Percentiles rank a stretch among this genome's conserved stretches.
Evolutionary conservation across 23 red algal species (phyloP).

Genomic region (Gracilaria gracilis): DNA sequence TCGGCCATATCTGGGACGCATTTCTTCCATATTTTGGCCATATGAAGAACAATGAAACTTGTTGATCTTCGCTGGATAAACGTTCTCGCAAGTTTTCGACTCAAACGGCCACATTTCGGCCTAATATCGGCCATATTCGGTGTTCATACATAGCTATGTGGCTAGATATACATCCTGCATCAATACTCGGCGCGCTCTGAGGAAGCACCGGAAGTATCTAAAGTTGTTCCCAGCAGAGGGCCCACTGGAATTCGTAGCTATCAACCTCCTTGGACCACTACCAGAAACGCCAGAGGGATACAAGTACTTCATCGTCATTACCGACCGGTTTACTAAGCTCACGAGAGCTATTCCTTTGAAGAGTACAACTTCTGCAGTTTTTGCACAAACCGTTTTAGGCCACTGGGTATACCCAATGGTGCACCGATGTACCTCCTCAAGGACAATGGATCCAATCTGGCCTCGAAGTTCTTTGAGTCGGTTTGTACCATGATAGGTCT

Average conservation of each 20-base stretch:
- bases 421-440: slow-evolving; percentile 23
- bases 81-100: too few species aligned
- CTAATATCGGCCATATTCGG: too few species aligned
- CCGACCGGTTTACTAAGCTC: slow-evolving; percentile 36
- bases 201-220: slow-evolving; percentile 32
- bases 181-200: not conserved
- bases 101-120: too few species aligned
- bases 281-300: not conserved
- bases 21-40: too few species aligned
- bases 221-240: slow-evolving; percentile 33
- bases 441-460: slow-evolving; percentile 25
- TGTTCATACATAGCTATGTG: too few species aligned
- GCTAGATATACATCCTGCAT: not conserved
- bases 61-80: too few species aligned
- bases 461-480: slow-evolving; percentile 31
- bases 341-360: not conserved
- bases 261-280: slow-evolving; percentile 41
- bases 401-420: slow-evolving; percentile 24
- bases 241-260: slow-evolving; percentile 31
- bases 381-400: not conserved
- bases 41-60: too few species aligned
- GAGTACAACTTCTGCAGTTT: not conserved
- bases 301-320: slow-evolving; percentile 30
- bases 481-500: slow-evolving; percentile 1
- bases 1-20: too few species aligned